Evolutionary conservation across 371 early-diverging fungal species (phyloP).

Genomic region (Syncephalis fuscata): DNA sequence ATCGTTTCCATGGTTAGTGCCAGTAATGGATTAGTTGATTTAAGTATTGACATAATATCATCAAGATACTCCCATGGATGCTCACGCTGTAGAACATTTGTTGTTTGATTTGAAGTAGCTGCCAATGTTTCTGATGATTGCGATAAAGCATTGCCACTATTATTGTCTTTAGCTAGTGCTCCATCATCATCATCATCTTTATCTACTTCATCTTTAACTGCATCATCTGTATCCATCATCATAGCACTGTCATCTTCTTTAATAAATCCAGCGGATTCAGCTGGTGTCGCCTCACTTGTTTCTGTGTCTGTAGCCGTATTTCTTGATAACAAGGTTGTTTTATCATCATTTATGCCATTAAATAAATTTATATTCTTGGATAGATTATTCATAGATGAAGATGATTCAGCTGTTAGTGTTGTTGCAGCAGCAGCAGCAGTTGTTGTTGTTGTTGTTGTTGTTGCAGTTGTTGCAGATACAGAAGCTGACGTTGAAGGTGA

Average conservation of each 20-base stretch:
- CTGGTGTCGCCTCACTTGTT: not conserved
- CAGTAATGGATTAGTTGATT: conserved; percentile 87
- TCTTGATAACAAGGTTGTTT: too few species aligned
- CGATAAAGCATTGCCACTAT: not conserved
- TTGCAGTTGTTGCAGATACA: too few species aligned
- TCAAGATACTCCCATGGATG: conserved; percentile 73
- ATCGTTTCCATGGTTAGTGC: conserved; percentile 94
- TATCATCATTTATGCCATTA: too few species aligned
- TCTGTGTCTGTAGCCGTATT: too few species aligned
- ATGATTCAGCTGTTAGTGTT: too few species aligned
- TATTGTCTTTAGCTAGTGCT: not conserved
- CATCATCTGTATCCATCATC: conserved; percentile 9
- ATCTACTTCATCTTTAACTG: not conserved
- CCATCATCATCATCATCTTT: not conserved
- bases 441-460: too few species aligned
- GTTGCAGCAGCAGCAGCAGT: too few species aligned
- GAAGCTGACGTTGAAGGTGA: too few species aligned
- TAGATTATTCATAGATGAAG: too few species aligned
- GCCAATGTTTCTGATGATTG: conserved; percentile 8
- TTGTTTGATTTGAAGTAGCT: conserved; percentile 9
- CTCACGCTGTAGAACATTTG: conserved; percentile 13
- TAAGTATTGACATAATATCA: conserved; percentile 90
- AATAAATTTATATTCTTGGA: too few species aligned
- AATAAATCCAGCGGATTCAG: conserved; percentile 3
- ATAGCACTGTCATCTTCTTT: conserved; percentile 9